Evolutionary conservation across 345 rosid species (phyloP).

Genomic region (Cardiospermum halicacabum): DNA sequence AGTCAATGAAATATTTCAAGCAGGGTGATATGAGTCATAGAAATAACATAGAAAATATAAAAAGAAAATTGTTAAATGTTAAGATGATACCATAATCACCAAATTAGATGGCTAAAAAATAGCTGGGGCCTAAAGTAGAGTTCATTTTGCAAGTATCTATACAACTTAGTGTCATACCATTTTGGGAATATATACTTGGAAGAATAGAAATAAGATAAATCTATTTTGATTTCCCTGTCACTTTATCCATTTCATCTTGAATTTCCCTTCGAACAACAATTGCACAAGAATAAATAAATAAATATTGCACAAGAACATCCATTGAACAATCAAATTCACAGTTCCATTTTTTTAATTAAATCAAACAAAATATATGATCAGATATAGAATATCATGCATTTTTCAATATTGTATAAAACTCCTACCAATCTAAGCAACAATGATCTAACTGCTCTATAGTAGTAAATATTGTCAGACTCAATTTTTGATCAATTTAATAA

Average conservation of each 20-base stretch:
- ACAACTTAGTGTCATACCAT: constrained; percentile 30
- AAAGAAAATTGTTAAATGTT: neutral
- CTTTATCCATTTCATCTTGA: constrained; percentile 59
- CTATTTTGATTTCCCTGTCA: constrained; percentile 54
- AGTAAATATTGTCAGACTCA: neutral
- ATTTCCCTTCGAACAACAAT: constrained; percentile 57
- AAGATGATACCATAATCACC: neutral
- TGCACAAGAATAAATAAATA: constrained; percentile 21
- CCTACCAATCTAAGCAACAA: neutral
- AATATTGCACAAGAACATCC: too few relatives aligned
- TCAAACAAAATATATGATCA: neutral
- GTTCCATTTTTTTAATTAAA: neutral
- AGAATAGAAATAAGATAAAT: constrained; percentile 62
- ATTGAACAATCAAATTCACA: constrained; percentile 4
- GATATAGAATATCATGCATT: neutral
- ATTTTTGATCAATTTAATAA: neutral
- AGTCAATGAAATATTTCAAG: neutral
- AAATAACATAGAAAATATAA: neutral
- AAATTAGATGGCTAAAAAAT: constrained; percentile 1
- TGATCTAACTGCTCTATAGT: neutral
- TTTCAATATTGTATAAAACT: neutral
- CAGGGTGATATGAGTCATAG: neutral
- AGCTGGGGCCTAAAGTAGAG: neutral
- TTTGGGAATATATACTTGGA: constrained; percentile 53
- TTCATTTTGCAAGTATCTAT: neutral